Base-by-base conservation (phyloP, 2,329 filamentous ascomycete species). In the Nemania abortiva region DNA sequence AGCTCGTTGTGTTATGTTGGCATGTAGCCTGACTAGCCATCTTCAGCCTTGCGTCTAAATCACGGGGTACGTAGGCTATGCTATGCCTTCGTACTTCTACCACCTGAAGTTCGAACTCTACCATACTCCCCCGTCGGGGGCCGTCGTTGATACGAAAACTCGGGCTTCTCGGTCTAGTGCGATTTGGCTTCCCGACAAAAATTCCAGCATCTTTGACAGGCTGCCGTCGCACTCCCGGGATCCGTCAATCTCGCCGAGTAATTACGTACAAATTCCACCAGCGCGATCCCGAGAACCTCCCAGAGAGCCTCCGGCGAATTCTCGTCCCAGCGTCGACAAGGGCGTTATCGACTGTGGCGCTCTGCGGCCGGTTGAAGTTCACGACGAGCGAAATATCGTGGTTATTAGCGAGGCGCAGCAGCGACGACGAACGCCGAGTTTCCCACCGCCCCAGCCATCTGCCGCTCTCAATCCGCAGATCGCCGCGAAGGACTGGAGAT, bases 401-500 rank as follows among this genome's bases (percentile, higher is more conserved):
- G 75, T 80, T 22, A 74, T 83, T 6, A 80, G 79, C 22, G 81
- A 84, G 74, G 77, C 78, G 59, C 82, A 81, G 79, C 82, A 77
- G 39, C 75, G 71, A 62, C 73, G 82, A 53, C 79, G 82, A 68
- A 78, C 80, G 0, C 74, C 78, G 37, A 84, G 80, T 75, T 81
- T 79, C 72, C 85, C 79, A 61, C 83, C 78, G 73, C 85, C 84
- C 50, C 76, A 80, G 13, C 79, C 84, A 3, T 79, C 75, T 42
- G 79, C 82, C 18, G 84, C 83, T 2, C 82, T 88, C 63, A 81
- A 82, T 18, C 84, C 84, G 1, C 78, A 82, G 68, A 84, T 81
- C 52, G 88, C 88, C 1, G 81, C 82, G 3, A 83, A 81, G 63
- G 95, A 98, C 80, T 95, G 93, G 91, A 87, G 96, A 62, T 94